Percentiles rank a stretch among this genome's conserved stretches.
These are phyloP conservation scores for Aureobasidium sp. DNA, from an alignment of 2,329 filamentous ascomycete species.

Conservation along the genomic window DNA sequence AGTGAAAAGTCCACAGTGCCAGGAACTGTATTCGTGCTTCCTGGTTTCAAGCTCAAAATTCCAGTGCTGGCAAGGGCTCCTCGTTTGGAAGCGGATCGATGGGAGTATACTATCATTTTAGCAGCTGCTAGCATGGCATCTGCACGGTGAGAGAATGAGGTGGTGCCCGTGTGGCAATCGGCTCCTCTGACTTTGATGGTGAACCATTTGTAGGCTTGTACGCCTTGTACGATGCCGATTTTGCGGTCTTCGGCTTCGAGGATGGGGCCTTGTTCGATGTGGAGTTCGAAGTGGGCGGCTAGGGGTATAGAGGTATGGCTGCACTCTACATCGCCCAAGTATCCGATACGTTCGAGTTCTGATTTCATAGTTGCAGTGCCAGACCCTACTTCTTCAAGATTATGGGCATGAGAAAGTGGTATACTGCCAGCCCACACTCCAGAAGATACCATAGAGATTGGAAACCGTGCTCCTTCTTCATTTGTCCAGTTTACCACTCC, in stretches of 20 bases:
- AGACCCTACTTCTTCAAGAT: conserved; percentile 53
- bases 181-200: conserved; percentile 56
- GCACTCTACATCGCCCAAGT: conserved; percentile 51
- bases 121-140: conserved; percentile 62
- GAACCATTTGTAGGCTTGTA: conserved; percentile 66
- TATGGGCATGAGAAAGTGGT: conserved; percentile 52
- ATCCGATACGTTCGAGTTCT: conserved; percentile 64
- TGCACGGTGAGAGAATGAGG: conserved; percentile 55
- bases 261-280: conserved; percentile 77
- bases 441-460: conserved; percentile 64
- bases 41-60: conserved; percentile 57
- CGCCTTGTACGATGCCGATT: conserved; percentile 62
- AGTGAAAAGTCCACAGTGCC: conserved; percentile 59
- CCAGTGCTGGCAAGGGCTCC: conserved; percentile 60
- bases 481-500: conserved; percentile 76
- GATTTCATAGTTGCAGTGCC: conserved; percentile 54
- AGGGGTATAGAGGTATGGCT: conserved; percentile 55
- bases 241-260: conserved; percentile 56
- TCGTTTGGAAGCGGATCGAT: conserved; percentile 52
- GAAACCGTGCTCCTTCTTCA: conserved; percentile 75
- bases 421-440: conserved; percentile 70
- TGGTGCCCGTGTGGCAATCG: conserved; percentile 69
- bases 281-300: conserved; percentile 72
- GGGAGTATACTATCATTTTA: conserved; percentile 58
- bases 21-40: conserved; percentile 66